These are phyloP conservation scores for Zygotorulaspora florentina DNA, from an alignment of 805 yeast species.

Conservation along the genomic window DNA sequence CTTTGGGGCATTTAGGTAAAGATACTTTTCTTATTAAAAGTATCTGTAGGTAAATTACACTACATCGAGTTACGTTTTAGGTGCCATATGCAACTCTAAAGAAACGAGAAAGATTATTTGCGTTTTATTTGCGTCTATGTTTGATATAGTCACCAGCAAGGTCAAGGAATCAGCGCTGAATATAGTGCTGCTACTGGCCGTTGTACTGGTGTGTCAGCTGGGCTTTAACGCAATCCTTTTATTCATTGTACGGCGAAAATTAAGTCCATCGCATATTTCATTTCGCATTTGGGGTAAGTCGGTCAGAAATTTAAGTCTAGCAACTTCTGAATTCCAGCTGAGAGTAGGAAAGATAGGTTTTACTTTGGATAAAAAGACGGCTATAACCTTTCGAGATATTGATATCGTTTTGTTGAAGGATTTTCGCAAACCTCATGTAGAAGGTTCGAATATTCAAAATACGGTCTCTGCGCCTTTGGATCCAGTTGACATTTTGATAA, in stretches of 20 bases:
- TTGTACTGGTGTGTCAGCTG: constrained; percentile 4
- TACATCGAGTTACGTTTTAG: background rate
- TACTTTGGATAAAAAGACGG: constrained; percentile 20
- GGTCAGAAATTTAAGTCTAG: constrained; percentile 12
- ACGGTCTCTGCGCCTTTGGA: constrained; percentile 3
- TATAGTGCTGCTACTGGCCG: constrained; percentile 2
- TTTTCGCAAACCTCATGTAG: background rate
- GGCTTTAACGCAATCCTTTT: constrained; percentile 4
- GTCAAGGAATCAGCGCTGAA: constrained; percentile 1
- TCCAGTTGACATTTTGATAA: constrained; percentile 11
- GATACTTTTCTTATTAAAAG: too few species aligned
- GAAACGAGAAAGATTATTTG: background rate
- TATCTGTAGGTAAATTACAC: background rate
- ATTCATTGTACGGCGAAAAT: constrained; percentile 4
- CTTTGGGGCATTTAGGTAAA: too few species aligned
- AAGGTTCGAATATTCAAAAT: background rate
- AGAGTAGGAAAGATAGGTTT: constrained; percentile 17
- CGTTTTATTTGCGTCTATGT: background rate
- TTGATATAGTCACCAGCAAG: background rate
- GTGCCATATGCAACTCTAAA: too few species aligned
- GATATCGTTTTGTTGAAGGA: constrained; percentile 10
- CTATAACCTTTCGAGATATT: constrained; percentile 19
- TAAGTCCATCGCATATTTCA: constrained; percentile 13
- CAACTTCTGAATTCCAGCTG: constrained; percentile 13
- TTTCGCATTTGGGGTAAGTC: constrained; percentile 21